Evolutionary conservation across 2,329 filamentous ascomycete species (phyloP), one percentile per base, ranked within the genome.

Genomic region (Xylaria sp.): DNA sequence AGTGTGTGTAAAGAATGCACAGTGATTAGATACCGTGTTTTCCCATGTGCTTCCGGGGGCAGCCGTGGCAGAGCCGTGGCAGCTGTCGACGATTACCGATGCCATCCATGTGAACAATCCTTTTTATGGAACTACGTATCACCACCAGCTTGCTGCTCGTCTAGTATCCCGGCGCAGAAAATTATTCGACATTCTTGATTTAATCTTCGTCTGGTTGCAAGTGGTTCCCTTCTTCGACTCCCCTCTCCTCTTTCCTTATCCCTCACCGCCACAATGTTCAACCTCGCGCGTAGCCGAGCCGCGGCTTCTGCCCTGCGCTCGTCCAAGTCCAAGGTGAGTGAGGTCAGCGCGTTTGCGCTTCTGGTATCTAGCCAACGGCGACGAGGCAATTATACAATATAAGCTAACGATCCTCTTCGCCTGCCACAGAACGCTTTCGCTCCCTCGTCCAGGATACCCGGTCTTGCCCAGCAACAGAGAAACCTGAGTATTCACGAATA

Each of bases 401-500:
- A n/a, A n/a, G 20, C 63, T 70, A 65, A 69, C 52, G 39, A 36
- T n/a, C 20, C 52, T 25, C 15, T 15, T 52, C 55, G 2, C 23
- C 3, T 39, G 23, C 36, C 36, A 51, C 58, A 81, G 77, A 78
- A 78, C 66, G 77, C 84, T 78, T 75, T 82, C 75, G 80, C 84
- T 61, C 83, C 85, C 74, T 80, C 83, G 72, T 79, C 86, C 78
- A 87, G 87, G 84, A 82, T 88, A 74, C 85, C 92, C 84, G 88
- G 90, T 78, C 82, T 88, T 78, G 88, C 84, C 76, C 91, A 96
- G 84, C 94, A 98, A 85, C 89, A 88, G 84, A 90, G 96, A 86
- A 91, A 92, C 80, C 89, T 99, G 80, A 96, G 94, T 80, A 97
- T 99, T 80, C 96, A 99, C 88, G 96, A 99, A 86, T 98, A 98